Evolutionary conservation across 2,329 filamentous ascomycete genomes (phyloP).

Genomic region (Mariannaea sp.): DNA sequence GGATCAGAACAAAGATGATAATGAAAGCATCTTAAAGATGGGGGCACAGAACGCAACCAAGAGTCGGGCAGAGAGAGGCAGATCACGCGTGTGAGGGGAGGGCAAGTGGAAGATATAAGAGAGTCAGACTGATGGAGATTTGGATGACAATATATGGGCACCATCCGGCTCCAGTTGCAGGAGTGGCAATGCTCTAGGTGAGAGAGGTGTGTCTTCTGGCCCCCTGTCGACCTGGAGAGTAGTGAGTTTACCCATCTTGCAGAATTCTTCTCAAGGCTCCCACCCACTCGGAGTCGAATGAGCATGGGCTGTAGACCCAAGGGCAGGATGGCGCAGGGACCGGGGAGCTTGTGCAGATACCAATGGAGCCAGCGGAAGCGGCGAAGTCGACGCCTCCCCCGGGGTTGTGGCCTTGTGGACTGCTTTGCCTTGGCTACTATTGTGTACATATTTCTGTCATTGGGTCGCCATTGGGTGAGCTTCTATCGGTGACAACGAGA

Average conservation of each 20-base stretch:
- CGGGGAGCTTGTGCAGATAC: slow-evolving; percentile 26
- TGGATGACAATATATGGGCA: slow-evolving; percentile 25
- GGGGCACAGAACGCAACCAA: slow-evolving; percentile 22
- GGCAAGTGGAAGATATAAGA: slow-evolving; percentile 40
- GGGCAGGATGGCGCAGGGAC: slow-evolving; percentile 31
- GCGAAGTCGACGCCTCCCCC: slow-evolving; percentile 25
- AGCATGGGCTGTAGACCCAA: slow-evolving; percentile 22
- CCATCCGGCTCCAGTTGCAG: slow-evolving; percentile 20
- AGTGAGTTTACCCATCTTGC: slow-evolving; percentile 31
- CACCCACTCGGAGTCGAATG: slow-evolving; percentile 32
- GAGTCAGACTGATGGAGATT: slow-evolving; percentile 31
- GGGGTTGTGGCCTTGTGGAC: slow-evolving; percentile 26
- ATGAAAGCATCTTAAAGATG: slow-evolving; percentile 17
- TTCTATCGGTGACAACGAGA: slow-evolving; percentile 32
- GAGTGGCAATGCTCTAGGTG: slow-evolving; percentile 24
- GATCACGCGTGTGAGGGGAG: slow-evolving; percentile 32
- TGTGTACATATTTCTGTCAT: no score
- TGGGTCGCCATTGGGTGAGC: slow-evolving; percentile 34
- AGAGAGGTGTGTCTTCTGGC: slow-evolving; percentile 24
- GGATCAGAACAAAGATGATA: slow-evolving; percentile 18
- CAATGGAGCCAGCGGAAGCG: slow-evolving; percentile 31
- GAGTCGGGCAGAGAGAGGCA: slow-evolving; percentile 22
- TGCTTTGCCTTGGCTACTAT: slow-evolving; percentile 24
- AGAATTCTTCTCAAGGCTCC: slow-evolving; percentile 24
- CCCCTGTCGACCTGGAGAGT: slow-evolving; percentile 28